Evolutionary conservation across 768 basidiomycete species (phyloP), one percentile per base, ranked within the genome.

Genomic region (Collybia sp.): DNA sequence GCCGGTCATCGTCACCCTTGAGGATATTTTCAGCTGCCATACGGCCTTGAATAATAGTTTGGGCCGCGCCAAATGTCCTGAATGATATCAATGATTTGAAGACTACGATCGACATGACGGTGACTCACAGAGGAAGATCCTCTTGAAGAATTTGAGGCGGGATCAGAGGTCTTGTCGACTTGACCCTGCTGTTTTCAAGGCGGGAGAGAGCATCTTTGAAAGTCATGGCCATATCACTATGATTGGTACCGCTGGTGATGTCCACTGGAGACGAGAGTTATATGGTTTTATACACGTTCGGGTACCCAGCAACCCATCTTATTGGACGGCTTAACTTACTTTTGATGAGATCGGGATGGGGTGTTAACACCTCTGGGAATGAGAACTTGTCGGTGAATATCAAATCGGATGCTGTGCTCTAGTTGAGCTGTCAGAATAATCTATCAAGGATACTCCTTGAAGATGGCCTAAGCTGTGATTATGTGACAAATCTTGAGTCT

Each of bases 81-180:
- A 2, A 41, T 18, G 33, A 39, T 11, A 51, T 42, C 41, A 16
- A 17, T 51, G 38, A 50, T 38, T 43, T 48, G 33, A 20, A 33
- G 35, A 6, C 51, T 25, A 42, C 44, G 39, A 34, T 53, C 20
- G 25, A 11, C 17, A 36, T 38, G 30, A 36, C 8, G 39, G 38
- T 12, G 50, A 69, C 80, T 43, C 67, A 89, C 88, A 92, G 67
- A 36, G 90, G 90, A n/a, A 89, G 76, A 64, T 97, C 93, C 64
- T 97, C 93, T 54, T 88, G 87, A 1, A 97, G 76, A 50, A 97
- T 95, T 60, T 94, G 93, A 16, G 93, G 93, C 42, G 93, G 93
- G 46, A 97, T 93, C 46, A 97, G 68, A 20, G 93, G 93, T 35
- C 93, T 75, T 13, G 86, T 93, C 12, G 79, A 84, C 61, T 81